Conservation (phyloP, 106 monocot genomes). For the Allium fistulosum region DNA sequence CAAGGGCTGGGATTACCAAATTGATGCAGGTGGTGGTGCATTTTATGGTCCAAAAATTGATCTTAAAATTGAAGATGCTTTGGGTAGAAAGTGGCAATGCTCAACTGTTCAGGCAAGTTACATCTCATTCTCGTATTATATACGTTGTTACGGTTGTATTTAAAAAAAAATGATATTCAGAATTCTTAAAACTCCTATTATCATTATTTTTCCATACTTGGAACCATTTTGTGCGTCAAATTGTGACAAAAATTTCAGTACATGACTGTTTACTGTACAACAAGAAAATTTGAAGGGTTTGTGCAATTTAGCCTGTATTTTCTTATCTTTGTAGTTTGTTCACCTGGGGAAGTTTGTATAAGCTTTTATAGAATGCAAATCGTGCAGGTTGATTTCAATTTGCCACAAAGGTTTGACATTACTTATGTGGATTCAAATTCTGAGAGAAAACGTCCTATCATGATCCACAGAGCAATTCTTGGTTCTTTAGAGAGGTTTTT, state of each 20-base stretch:
- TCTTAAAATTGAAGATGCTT: constrained; percentile 96
- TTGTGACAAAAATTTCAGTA: no score
- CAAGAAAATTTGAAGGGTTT: no score
- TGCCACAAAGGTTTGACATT: constrained; percentile 88
- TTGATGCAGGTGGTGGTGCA: constrained; percentile 97
- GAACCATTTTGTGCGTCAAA: no score
- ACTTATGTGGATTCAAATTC: constrained; percentile 79
- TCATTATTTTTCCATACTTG: no score
- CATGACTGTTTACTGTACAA: no score
- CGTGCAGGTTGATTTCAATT: constrained; percentile 86
- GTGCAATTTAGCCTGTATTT: no score
- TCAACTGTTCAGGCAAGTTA: constrained; percentile 81
- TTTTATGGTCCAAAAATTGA: constrained; percentile 99
- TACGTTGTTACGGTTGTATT: no score
- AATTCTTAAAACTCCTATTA: no score
- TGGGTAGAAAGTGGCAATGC: constrained; percentile 97
- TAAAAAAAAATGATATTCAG: no score
- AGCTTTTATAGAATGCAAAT: no score
- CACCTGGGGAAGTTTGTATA: no score
- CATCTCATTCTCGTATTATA: not conserved
- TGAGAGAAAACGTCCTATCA: constrained; percentile 84
- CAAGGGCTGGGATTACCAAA: constrained; percentile 88
- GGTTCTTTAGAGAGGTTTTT: constrained; percentile 93
- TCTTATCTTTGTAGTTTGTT: no score
- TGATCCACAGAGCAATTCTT: constrained; percentile 94